These are phyloP conservation scores for Syzygium malaccense DNA, from an alignment of 441 rosid genomes.

Conservation along the genomic window DNA sequence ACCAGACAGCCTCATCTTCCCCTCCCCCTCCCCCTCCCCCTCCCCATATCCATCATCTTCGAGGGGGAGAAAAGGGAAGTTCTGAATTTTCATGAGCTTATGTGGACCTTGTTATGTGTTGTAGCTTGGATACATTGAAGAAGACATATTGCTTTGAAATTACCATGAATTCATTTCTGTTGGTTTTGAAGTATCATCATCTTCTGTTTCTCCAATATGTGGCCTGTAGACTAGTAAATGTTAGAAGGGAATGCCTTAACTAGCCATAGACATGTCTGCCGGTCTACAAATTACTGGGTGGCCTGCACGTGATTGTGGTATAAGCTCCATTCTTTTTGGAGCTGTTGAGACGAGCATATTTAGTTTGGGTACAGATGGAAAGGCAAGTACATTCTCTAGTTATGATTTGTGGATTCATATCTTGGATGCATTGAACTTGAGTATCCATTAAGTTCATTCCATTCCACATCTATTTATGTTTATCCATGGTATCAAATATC, in stretches of 20 bases:
- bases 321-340: conserved; percentile 63
- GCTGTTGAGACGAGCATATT: conserved; percentile 68
- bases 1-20: neutral
- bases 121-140: neutral
- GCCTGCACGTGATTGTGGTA: conserved; percentile 73
- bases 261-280: conserved; percentile 54
- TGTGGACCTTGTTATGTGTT: neutral
- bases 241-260: conserved; percentile 28
- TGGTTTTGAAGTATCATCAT: neutral
- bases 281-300: conserved; percentile 73
- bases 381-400: conserved; percentile 20
- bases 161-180: neutral
- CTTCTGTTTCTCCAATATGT: neutral
- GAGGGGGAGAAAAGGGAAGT: neutral
- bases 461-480: neutral
- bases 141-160: neutral
- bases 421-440: neutral
- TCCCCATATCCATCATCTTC: neutral
- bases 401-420: neutral
- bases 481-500: neutral
- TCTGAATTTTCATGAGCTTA: neutral
- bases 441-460: neutral
- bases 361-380: conserved; percentile 67
- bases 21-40: neutral
- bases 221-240: neutral